Evolutionary conservation across 352 stramenopile genomes (phyloP).

Genomic region (Aphanomyces cochlioides): DNA sequence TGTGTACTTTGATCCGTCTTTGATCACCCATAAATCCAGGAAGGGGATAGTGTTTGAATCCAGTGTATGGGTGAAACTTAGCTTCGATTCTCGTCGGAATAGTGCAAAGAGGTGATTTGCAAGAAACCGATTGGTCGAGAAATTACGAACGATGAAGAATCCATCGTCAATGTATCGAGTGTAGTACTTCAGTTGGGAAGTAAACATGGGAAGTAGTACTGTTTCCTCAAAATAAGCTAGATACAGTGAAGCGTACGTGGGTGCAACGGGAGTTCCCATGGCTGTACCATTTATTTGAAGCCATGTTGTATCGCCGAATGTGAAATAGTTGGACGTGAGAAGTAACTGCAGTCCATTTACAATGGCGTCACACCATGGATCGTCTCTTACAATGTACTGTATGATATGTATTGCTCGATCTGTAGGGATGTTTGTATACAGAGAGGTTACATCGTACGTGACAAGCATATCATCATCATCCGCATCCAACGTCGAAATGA

Average conservation of each 20-base stretch:
- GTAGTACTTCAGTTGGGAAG: neutral
- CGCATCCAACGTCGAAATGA: too few species aligned
- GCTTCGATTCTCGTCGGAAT: slow-evolving; percentile 1
- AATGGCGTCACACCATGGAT: neutral
- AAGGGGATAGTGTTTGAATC: neutral
- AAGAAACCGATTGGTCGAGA: neutral
- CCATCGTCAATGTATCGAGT: slow-evolving; percentile 8
- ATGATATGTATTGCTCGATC: too few species aligned
- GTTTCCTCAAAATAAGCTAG: slow-evolving; percentile 24
- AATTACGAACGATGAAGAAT: slow-evolving; percentile 1
- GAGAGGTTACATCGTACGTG: too few species aligned
- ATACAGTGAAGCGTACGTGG: slow-evolving; percentile 32
- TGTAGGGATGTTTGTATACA: too few species aligned
- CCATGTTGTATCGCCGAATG: slow-evolving; percentile 31
- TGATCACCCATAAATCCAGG: slow-evolving; percentile 3
- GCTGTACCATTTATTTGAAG: slow-evolving; percentile 33
- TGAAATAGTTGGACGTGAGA: slow-evolving; percentile 35
- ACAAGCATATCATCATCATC: too few species aligned
- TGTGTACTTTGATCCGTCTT: slow-evolving; percentile 4
- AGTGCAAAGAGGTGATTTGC: neutral
- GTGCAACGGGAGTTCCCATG: slow-evolving; percentile 34
- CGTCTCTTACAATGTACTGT: too few species aligned
- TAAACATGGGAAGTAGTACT: slow-evolving; percentile 19
- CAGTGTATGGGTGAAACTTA: neutral
- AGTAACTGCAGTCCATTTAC: slow-evolving; percentile 25